Evolutionary conservation across 768 basidiomycete genomes (phyloP), one percentile per base, ranked within the genome.

Genomic region (Trichaptum fuscoviolaceum): DNA sequence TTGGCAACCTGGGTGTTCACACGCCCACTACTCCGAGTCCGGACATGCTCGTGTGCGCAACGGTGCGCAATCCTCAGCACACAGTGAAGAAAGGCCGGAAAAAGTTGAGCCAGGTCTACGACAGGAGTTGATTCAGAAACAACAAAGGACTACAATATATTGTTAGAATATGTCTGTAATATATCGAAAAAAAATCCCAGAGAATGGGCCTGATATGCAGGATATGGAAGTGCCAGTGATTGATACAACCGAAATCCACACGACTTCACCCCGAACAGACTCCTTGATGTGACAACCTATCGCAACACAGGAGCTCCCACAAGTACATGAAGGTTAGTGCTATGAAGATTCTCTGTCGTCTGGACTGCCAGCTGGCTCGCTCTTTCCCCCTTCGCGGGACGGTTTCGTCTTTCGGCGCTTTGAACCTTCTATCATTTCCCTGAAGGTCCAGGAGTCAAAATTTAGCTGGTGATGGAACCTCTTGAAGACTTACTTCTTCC

Each of bases 371-470:
- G 42, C 10, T 12, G 20, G 20, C 15, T 2, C 3, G 15, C 42
- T 52, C 42, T 52, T 20, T 12, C 15, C 15, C 20, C 42, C 42
- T 52, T 52, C 20, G 10, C 42, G 42, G 15, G 20, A 52, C 15
- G 42, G 42, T 66, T 82, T 83, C 58, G 72, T 79, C 76, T 85
- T 85, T 68, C 90, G 82, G 61, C 89, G 79, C 76, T 91, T 91
- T 42, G 90, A 91, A 12, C 83, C 90, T 61, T 84, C 81, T 65
- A 92, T 84, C 89, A 93, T 93, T 26, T 91, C 92, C 78, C 92
- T 92, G 67, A 60, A 35, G 57, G 18, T 35, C 26, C 30, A 64
- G 35, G 52, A 17, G 57, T 72, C 65, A 71, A 68, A 58, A 62
- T 25, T 57, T 66, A 67, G n/a, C 26, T 30, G 24, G 65, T 15